phyloP scores from a whole-genome alignment of 2,329 filamentous ascomycete species.

The Epichloe baconii region DNA sequence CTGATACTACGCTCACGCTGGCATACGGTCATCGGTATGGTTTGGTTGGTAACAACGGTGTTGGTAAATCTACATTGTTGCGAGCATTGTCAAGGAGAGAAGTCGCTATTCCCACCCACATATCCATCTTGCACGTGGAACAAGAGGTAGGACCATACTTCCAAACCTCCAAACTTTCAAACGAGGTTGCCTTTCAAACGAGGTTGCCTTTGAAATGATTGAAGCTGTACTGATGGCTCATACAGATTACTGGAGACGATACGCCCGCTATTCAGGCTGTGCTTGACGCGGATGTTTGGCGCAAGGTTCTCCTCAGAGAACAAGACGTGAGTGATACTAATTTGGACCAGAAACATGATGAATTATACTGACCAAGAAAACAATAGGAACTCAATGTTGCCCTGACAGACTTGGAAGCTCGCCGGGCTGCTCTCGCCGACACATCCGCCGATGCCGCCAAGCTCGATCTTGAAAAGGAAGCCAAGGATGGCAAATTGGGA shows the following conservation, averaged over 20 bases:
- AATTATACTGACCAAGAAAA: not conserved
- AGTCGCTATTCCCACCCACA: conserved; percentile 87
- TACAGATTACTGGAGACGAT: conserved; percentile 81
- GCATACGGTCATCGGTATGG: conserved; percentile 91
- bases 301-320: conserved; percentile 83
- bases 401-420: conserved; percentile 62
- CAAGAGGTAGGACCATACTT: conserved; percentile 60
- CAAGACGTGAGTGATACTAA: conserved; percentile 50
- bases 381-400: conserved; percentile 60
- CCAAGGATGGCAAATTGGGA: conserved; percentile 76
- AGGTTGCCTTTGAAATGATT: not conserved
- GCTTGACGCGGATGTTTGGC: conserved; percentile 94
- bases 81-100: conserved; percentile 87
- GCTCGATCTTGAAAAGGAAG: conserved; percentile 78
- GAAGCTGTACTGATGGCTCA: conserved; percentile 6
- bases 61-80: conserved; percentile 91
- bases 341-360: not conserved
- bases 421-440: conserved; percentile 72
- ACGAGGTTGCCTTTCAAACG: not conserved
- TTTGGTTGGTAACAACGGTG: conserved; percentile 98
- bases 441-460: conserved; percentile 79
- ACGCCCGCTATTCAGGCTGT: conserved; percentile 91
- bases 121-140: conserved; percentile 97
- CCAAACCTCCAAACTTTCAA: too few species aligned
- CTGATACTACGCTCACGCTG: conserved; percentile 79